A percentile compares a stretch with the other conserved stretches of the same genome.
Conservation (phyloP, 345 rosid genomes). For the Psidium friedrichsthalianum region DNA sequence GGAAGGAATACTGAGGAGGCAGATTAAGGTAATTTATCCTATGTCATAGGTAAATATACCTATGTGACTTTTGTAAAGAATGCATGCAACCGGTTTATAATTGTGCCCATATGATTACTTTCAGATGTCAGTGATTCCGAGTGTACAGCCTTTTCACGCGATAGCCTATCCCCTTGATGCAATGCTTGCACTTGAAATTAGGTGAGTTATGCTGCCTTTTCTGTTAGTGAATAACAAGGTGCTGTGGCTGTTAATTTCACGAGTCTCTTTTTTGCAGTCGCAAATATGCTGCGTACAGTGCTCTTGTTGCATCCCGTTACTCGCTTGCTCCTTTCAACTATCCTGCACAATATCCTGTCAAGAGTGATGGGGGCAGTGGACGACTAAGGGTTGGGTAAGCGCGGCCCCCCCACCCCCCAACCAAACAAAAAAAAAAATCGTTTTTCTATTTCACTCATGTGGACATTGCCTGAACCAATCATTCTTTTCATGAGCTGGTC, state of each 20-base stretch:
- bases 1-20: slow-evolving; percentile 79
- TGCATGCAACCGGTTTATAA: background rate
- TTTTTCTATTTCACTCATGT: background rate
- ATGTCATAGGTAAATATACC: background rate
- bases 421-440: no score
- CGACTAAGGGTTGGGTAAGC: slow-evolving; percentile 72
- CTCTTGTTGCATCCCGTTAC: slow-evolving; percentile 79
- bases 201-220: slow-evolving; percentile 25
- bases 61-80: background rate
- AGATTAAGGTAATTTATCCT: slow-evolving; percentile 50
- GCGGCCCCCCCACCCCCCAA: no score
- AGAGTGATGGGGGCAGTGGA: slow-evolving; percentile 47
- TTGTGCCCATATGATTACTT: background rate
- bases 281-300: slow-evolving; percentile 92
- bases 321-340: slow-evolving; percentile 62
- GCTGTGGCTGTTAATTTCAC: background rate
- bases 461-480: background rate
- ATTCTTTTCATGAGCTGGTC: background rate
- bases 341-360: slow-evolving; percentile 57
- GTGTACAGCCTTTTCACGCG: slow-evolving; percentile 99
- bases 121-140: slow-evolving; percentile 89
- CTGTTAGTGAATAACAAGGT: background rate
- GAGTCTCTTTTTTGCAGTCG: slow-evolving; percentile 38
- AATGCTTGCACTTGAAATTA: slow-evolving; percentile 91
- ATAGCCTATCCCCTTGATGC: slow-evolving; percentile 97